Base-by-base conservation (phyloP, 2,329 filamentous ascomycete species). In the Pezicula radicicola region DNA sequence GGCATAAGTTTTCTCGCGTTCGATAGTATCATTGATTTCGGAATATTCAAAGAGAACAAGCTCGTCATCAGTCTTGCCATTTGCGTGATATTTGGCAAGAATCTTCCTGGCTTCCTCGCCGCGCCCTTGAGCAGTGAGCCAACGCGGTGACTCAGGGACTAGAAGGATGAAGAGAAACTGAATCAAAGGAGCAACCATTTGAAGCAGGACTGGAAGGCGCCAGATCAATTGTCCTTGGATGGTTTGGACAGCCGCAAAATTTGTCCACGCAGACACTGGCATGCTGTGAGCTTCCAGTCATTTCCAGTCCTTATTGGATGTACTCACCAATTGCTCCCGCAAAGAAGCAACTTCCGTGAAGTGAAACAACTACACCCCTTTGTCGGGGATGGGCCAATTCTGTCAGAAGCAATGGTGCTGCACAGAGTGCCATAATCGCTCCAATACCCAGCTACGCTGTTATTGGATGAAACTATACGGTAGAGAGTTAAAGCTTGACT, bases 61-160 rank as follows among this genome's bases (percentile, higher is more conserved):
- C 8, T 73, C 63, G 28, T 70, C 70, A 46, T 68, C 62, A 39
- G 62, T 56, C 51, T 79, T 71, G 18, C 76, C 76, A 30, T 73
- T 72, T 40, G 74, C 76, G 54, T 81, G 78, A 49, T 78, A 76
- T 25, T 80, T 74, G n/a, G 73, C 71, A 3, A 84, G 74, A 2
- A 82, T 70, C 1, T 65, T 64, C 1, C 75, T 68, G 4, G 80
- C 80, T 52, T 81, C 75, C 2, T 80, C 72, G 48, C 75, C 70
- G 19, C 75, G 70, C 42, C 76, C 78, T 44, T 75, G 75, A 6
- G 68, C 65, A 15, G 75, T 71, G 51, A 66, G 76, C 75, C 56
- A 84, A 47, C 79, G 65, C 70, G 68, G 51, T 15, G 35, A 51
- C n/a, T 53, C 53, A 5, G 41, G 33, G 18, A 50, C 39, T 7